Percentiles rank a stretch among this genome's conserved stretches.
These are phyloP conservation scores for Leccinum pachyderme DNA, from an alignment of 1,284 basidiomycete species.

Conservation along the genomic window DNA sequence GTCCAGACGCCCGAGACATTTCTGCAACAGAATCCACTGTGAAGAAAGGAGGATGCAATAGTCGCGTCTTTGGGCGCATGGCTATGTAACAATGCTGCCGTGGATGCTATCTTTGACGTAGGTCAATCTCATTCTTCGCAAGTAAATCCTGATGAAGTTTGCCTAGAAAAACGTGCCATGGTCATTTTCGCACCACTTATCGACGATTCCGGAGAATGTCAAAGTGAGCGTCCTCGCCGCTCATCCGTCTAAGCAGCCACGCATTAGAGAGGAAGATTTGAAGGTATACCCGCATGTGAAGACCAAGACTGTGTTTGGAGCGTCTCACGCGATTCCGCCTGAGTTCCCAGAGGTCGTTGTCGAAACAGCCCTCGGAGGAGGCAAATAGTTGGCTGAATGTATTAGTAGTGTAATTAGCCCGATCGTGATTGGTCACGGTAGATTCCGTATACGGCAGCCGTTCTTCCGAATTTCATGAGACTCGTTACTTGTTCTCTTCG, in stretches of 20 bases:
- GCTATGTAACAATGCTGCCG: constrained; percentile 2
- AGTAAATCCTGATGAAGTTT: neutral
- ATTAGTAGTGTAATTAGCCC: neutral
- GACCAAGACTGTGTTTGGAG: constrained; percentile 8
- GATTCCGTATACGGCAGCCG: constrained; percentile 11
- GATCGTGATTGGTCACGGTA: constrained; percentile 25
- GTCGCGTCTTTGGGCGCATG: neutral
- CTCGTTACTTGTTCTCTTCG: neutral
- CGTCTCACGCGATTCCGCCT: constrained; percentile 10
- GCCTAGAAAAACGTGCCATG: constrained; percentile 21
- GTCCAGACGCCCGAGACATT: neutral
- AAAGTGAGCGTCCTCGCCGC: constrained; percentile 14
- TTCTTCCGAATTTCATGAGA: constrained; percentile 16
- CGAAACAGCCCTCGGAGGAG: constrained; percentile 9
- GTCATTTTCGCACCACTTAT: constrained; percentile 11
- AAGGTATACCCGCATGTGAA: constrained; percentile 10
- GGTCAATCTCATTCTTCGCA: neutral
- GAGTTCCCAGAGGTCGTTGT: constrained; percentile 15
- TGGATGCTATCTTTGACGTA: constrained; percentile 10
- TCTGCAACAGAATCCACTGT: neutral
- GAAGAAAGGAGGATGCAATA: constrained; percentile 2
- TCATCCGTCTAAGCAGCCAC: constrained; percentile 12
- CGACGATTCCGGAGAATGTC: constrained; percentile 12
- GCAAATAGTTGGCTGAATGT: neutral
- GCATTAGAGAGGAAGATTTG: constrained; percentile 10